Percentiles rank a stretch among this genome's conserved stretches.
phyloP scores from a whole-genome alignment of 1,284 basidiomycete genomes.

The Stereum hirsutum region DNA sequence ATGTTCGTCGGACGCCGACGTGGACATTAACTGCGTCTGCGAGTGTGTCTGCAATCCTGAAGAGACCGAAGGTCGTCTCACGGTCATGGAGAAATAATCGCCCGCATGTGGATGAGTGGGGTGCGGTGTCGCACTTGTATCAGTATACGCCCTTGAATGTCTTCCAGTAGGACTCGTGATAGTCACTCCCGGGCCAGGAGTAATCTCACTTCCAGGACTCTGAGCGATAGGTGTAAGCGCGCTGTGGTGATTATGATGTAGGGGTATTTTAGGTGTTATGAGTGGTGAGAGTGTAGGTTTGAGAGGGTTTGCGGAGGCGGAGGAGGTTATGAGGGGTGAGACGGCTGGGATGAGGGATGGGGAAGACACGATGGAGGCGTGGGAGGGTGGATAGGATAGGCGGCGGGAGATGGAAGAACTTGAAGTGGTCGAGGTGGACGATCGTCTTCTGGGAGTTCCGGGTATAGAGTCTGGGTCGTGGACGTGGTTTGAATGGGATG shows the following conservation, averaged over 20 bases:
- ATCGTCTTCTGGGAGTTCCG: not conserved
- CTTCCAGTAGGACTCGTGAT: slow-evolving; percentile 21
- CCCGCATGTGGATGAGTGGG: slow-evolving; percentile 18
- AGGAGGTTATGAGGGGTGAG: slow-evolving; percentile 34
- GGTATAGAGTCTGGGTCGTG: not conserved
- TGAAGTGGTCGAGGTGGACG: slow-evolving; percentile 8
- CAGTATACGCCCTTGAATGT: slow-evolving; percentile 10
- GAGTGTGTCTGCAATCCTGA: slow-evolving; percentile 11
- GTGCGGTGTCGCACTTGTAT: slow-evolving; percentile 8
- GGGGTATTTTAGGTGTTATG: slow-evolving; percentile 47
- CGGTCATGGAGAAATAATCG: slow-evolving; percentile 45
- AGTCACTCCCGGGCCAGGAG: not conserved
- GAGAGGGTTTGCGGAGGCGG: slow-evolving; percentile 22
- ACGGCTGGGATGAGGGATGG: slow-evolving; percentile 60
- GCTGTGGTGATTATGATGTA: slow-evolving; percentile 19
- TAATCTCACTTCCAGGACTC: too few relatives aligned
- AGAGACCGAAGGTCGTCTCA: slow-evolving; percentile 34
- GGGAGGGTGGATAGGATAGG: slow-evolving; percentile 7
- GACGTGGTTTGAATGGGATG: not conserved
- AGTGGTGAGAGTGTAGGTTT: too few relatives aligned
- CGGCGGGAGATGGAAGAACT: slow-evolving; percentile 9
- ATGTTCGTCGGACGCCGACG: slow-evolving; percentile 38
- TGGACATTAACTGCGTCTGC: slow-evolving; percentile 41
- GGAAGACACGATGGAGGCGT: slow-evolving; percentile 38
- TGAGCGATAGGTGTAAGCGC: slow-evolving; percentile 25